These are phyloP conservation scores for Acacia confusa DNA, from an alignment of 306 rosid species.

Conservation along the genomic window DNA sequence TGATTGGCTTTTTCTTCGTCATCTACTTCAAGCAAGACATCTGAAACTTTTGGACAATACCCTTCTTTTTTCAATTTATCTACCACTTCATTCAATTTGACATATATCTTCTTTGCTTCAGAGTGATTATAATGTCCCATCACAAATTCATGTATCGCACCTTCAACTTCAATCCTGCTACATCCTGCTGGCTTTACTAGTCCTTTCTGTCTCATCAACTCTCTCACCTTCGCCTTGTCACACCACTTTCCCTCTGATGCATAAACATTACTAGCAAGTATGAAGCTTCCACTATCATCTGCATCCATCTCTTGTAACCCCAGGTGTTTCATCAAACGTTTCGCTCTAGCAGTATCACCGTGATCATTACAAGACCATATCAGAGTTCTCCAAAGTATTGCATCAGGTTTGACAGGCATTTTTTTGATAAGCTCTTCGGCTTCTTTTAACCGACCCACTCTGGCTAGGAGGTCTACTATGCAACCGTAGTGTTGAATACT, in stretches of 20 bases:
- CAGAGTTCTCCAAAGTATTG: conserved; percentile 55
- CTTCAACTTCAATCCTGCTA: conserved; percentile 60
- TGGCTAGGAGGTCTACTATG: conserved; percentile 57
- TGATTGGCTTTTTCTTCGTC: conserved; percentile 38
- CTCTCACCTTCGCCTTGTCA: conserved; percentile 53
- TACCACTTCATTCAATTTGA: conserved; percentile 35
- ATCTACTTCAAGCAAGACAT: conserved; percentile 42
- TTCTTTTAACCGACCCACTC: conserved; percentile 51
- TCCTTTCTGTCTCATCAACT: conserved; percentile 49
- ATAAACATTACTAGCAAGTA: conserved; percentile 57
- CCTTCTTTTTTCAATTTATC: conserved; percentile 30
- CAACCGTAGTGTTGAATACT: conserved; percentile 59
- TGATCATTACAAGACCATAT: conserved; percentile 56
- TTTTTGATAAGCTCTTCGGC: conserved; percentile 47
- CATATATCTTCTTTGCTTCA: conserved; percentile 39
- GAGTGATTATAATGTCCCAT: conserved; percentile 54
- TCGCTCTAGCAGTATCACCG: conserved; percentile 38
- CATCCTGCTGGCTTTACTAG: conserved; percentile 53
- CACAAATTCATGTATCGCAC: conserved; percentile 49
- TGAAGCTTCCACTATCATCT: conserved; percentile 53
- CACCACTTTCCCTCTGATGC: conserved; percentile 56
- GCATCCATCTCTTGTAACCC: conserved; percentile 30
- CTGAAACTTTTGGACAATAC: conserved; percentile 40
- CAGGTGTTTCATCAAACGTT: conserved; percentile 47
- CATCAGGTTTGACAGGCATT: conserved; percentile 55